Conservation (phyloP, 495 filamentous ascomycete genomes). For the Letharia columbiana region DNA sequence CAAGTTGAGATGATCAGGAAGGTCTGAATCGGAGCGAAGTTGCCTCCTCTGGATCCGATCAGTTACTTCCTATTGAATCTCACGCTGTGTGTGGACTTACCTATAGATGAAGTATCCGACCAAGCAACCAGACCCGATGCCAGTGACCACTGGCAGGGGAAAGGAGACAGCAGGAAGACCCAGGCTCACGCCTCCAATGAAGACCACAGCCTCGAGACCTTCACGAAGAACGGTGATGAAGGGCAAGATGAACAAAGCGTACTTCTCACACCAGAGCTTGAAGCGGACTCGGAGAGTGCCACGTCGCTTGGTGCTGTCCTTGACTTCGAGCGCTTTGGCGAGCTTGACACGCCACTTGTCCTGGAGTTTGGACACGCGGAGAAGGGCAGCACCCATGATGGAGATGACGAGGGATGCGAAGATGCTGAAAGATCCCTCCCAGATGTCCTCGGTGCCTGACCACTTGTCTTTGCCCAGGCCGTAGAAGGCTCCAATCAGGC, state of each 20-base stretch:
- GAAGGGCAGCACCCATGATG: constrained; percentile 64
- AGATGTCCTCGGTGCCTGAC: constrained; percentile 58
- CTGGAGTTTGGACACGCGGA: constrained; percentile 76
- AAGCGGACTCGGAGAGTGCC: constrained; percentile 32
- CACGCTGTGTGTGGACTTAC: constrained; percentile 40
- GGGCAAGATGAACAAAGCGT: constrained; percentile 72
- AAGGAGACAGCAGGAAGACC: constrained; percentile 64
- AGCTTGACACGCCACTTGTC: constrained; percentile 80
- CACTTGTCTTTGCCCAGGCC: constrained; percentile 57
- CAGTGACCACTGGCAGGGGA: constrained; percentile 62
- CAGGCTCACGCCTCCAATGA: constrained; percentile 71
- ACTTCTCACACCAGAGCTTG: constrained; percentile 63
- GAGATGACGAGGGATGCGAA: constrained; percentile 70
- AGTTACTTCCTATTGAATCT: neutral
- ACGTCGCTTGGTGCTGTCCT: constrained; percentile 32
- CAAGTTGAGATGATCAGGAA: constrained; percentile 78
- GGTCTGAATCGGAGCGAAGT: constrained; percentile 57
- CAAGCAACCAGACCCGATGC: constrained; percentile 50
- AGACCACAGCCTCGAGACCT: constrained; percentile 74
- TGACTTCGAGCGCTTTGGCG: constrained; percentile 52
- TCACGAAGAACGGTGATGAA: constrained; percentile 80
- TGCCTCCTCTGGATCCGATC: constrained; percentile 43
- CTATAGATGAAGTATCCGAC: constrained; percentile 70
- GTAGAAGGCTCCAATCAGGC: constrained; percentile 76
- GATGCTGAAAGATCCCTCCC: constrained; percentile 68